Percentiles rank a stretch among this genome's conserved stretches.
phyloP scores from a whole-genome alignment of 2,329 filamentous ascomycete genomes.

The Penicillium psychrosexuale region DNA sequence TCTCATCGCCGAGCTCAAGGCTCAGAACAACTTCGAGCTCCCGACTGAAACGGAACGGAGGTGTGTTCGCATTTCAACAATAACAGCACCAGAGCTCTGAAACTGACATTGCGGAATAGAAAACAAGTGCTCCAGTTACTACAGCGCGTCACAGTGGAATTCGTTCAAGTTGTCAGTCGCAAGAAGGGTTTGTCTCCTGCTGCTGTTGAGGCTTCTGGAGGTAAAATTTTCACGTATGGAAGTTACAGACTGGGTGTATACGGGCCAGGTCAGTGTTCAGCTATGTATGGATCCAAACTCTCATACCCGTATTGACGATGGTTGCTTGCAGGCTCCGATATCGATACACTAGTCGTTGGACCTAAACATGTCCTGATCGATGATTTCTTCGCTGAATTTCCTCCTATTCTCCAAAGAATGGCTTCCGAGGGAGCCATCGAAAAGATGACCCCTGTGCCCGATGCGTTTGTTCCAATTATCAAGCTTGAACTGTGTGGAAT shows the following conservation, averaged over 20 bases:
- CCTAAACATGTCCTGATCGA: conserved; percentile 84
- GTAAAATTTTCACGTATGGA: conserved; percentile 92
- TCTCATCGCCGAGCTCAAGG: conserved; percentile 78
- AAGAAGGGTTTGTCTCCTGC: conserved; percentile 71
- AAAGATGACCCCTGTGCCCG: conserved; percentile 78
- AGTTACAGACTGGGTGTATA: conserved; percentile 94
- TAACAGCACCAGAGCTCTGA: not conserved
- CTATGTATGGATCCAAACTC: not conserved
- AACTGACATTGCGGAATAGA: conserved; percentile 43
- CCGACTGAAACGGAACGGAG: conserved; percentile 78
- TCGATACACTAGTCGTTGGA: conserved; percentile 89
- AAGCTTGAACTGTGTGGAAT: conserved; percentile 90
- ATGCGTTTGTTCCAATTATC: conserved; percentile 94
- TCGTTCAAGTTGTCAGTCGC: conserved; percentile 76
- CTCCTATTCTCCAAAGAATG: conserved; percentile 72
- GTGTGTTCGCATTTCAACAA: conserved; percentile 44
- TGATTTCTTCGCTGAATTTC: conserved; percentile 90
- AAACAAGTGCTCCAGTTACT: conserved; percentile 71
- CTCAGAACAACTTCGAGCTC: conserved; percentile 88
- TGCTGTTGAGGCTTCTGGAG: conserved; percentile 77
- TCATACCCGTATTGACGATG: not conserved
- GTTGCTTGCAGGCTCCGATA: conserved; percentile 72
- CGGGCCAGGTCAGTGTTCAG: conserved; percentile 61
- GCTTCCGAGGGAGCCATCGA: conserved; percentile 75
- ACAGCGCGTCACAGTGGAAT: conserved; percentile 76